These are phyloP conservation scores for Salix purpurea DNA, from an alignment of 345 rosid species.

Conservation along the genomic window DNA sequence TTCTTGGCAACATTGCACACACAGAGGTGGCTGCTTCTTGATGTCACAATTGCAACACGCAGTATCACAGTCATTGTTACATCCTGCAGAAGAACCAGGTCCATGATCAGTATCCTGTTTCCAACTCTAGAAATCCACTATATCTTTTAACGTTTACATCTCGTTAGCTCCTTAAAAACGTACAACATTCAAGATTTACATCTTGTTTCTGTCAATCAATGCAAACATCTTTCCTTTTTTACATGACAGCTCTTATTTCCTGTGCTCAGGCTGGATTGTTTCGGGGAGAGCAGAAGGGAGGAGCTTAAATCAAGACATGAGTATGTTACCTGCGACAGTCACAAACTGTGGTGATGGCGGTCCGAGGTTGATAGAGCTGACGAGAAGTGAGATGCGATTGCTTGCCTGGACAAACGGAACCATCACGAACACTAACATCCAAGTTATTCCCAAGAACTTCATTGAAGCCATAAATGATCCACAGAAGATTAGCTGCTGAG, in stretches of 20 bases:
- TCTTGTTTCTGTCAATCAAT: background rate
- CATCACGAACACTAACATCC: conserved; percentile 23
- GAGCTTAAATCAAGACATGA: background rate
- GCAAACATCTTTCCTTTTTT: too few relatives aligned
- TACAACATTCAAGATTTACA: background rate
- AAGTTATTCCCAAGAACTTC: conserved; percentile 21
- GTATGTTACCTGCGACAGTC: conserved; percentile 43
- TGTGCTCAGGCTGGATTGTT: background rate
- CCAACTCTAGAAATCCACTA: background rate
- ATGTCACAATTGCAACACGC: conserved; percentile 74
- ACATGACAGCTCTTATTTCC: too few relatives aligned
- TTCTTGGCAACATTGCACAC: conserved; percentile 61
- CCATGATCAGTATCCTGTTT: background rate
- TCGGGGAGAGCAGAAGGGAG: background rate
- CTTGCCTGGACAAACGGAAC: conserved; percentile 21
- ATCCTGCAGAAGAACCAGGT: conserved; percentile 36
- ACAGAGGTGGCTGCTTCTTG: conserved; percentile 57
- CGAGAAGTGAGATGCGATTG: conserved; percentile 17
- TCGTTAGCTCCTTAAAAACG: too few relatives aligned
- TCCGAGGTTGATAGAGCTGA: conserved; percentile 14
- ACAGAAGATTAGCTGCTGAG: conserved; percentile 9
- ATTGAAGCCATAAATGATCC: background rate
- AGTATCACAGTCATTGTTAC: conserved; percentile 72
- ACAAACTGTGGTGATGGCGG: conserved; percentile 19
- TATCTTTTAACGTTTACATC: too few relatives aligned